A percentile compares a stretch with the other conserved stretches of the same genome.
Evolutionary conservation across 371 early-diverging fungal genomes (phyloP).

Genomic region (Rhizopus delemar): DNA sequence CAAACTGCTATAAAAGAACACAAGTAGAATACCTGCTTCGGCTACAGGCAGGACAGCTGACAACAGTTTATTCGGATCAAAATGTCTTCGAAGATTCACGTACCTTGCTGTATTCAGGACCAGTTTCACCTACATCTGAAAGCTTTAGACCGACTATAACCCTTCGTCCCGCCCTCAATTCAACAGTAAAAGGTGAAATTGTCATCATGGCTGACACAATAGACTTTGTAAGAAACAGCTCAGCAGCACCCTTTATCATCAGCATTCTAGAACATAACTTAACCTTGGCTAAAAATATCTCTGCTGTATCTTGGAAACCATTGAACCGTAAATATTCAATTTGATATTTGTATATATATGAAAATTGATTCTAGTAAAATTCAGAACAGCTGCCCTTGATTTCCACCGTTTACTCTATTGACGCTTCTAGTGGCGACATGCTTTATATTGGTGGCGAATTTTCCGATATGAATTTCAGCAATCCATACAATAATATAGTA

Average conservation of each 20-base stretch:
- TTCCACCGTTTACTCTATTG: constrained; percentile 35
- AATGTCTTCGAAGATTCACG: constrained; percentile 34
- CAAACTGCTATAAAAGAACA: constrained; percentile 52
- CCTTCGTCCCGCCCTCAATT: constrained; percentile 20
- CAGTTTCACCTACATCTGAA: constrained; percentile 33
- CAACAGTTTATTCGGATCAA: constrained; percentile 41
- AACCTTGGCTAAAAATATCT: constrained; percentile 23
- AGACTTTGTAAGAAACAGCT: constrained; percentile 29
- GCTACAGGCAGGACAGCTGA: constrained; percentile 33
- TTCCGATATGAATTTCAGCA: constrained; percentile 8
- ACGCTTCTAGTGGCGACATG: constrained; percentile 29
- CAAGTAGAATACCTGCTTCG: constrained; percentile 45
- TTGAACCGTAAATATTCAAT: constrained; percentile 25
- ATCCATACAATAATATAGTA: constrained; percentile 30
- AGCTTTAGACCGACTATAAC: constrained; percentile 28
- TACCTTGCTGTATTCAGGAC: constrained; percentile 50
- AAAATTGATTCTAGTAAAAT: neutral
- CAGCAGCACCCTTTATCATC: constrained; percentile 22
- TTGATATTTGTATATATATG: too few species aligned
- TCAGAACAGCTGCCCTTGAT: constrained; percentile 40
- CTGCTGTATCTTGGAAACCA: constrained; percentile 32
- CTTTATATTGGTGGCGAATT: constrained; percentile 48
- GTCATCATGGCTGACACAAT: constrained; percentile 34
- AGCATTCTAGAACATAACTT: constrained; percentile 42
- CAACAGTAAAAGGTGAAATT: constrained; percentile 20